Base-by-base conservation (phyloP, 352 stramenopile genomes). In the Stramenopiles sp. region DNA sequence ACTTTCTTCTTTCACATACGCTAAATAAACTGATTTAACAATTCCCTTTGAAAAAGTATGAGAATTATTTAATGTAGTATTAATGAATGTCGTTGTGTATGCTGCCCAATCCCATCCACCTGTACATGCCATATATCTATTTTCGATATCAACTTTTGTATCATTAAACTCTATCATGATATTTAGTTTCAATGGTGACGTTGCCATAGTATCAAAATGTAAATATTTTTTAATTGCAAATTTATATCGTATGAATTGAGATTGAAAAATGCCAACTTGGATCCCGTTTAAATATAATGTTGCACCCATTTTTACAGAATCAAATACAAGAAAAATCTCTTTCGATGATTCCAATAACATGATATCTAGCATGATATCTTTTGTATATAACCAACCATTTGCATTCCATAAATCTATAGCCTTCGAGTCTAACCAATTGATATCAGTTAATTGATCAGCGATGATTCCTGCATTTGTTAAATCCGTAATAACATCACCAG, bases 101-200 rank as follows among this genome's bases (percentile, higher is more conserved):
- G 81, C 80, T 0, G 81, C 80, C 81, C 81, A 83, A 76, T 83
- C 81, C 81, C 81, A 83, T 53, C 81, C 81, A 23, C 81, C 81
- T 6, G 81, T 81, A 63, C 76, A 82, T 20, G 81, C 81, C 81
- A 83, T 83, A 43, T 80, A 83, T 30, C 81, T 73, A 31, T 80
- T 80, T 13, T 4, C 65, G 13, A 7, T 13, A 13, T 76, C 13
- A 33, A 76, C 4, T 4, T 7, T 76, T 13, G 30, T 76, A 1
- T 76, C 65, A 33, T 13, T 13, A 4, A 13, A 20, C 65, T 13
- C 65, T 13, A 20, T 76, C 65, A 76, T 13, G 13, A 76, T 20
- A 33, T 76, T 4, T 20, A 13, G 4, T 4, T 76, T 20, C 4
- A 13, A 13, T 7, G 65, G 4, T 33, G 65, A 76, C 4, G 4